Conservation (phyloP, 305 asterid genomes). For the Solanum chacoense region DNA sequence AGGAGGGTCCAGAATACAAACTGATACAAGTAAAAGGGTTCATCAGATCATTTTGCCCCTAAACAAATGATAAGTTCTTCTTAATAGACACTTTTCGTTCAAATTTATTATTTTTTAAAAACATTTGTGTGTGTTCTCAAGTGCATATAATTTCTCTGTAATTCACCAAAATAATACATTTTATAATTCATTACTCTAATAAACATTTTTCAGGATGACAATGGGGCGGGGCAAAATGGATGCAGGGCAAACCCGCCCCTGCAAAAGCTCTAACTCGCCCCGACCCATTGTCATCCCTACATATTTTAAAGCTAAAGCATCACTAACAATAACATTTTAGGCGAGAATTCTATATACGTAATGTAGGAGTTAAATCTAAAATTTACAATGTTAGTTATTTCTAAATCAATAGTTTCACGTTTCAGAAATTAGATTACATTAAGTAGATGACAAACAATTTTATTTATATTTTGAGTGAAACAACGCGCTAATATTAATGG, state of each 20-base stretch:
- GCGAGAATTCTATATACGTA: neutral
- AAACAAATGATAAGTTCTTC: too few species aligned
- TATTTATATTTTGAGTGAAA: neutral
- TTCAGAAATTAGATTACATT: neutral
- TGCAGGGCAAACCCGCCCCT: neutral
- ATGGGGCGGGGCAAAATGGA: neutral
- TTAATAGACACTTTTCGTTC: too few species aligned
- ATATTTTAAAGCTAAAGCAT: neutral
- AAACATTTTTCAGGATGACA: neutral
- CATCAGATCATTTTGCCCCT: too few species aligned
- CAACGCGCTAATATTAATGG: neutral
- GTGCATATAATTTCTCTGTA: too few species aligned
- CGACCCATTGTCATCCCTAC: neutral
- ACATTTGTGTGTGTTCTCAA: too few species aligned
- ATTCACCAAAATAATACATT: too few species aligned
- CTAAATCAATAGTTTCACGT: neutral
- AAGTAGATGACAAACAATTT: neutral
- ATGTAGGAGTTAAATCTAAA: neutral
- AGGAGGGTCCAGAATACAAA: too few species aligned
- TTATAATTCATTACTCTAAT: too few species aligned
- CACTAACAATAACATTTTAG: too few species aligned
- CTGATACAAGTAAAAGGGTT: too few species aligned
- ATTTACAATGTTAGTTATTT: neutral
- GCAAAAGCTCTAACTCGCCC: neutral
- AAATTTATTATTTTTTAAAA: too few species aligned